These are phyloP conservation scores for Ambrosiella beaveri DNA, from an alignment of 2,329 filamentous ascomycete genomes.

Conservation along the genomic window DNA sequence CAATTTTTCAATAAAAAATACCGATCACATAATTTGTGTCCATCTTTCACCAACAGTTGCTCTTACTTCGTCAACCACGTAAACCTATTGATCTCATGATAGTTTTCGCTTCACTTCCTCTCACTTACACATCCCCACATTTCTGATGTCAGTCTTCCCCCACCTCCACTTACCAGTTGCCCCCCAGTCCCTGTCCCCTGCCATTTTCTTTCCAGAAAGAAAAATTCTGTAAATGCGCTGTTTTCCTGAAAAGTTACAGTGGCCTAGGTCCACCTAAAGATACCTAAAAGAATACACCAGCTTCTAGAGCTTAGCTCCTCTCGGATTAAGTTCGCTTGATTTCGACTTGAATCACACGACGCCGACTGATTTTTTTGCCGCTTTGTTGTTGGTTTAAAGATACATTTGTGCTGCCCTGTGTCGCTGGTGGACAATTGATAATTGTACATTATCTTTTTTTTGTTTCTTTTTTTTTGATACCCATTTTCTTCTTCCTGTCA, in stretches of 20 bases:
- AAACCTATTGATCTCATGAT: background rate
- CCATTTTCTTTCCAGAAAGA: background rate
- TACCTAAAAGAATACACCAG: background rate
- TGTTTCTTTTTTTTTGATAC: too few relatives aligned
- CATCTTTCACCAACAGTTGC: background rate
- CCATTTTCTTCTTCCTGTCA: background rate
- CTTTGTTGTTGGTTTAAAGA: too few relatives aligned
- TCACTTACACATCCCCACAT: background rate
- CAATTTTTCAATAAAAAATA: background rate
- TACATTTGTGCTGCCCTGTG: too few relatives aligned
- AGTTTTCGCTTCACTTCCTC: too few relatives aligned
- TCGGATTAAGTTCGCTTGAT: background rate
- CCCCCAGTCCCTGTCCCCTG: background rate
- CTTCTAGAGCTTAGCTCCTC: background rate
- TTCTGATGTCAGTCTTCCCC: background rate
- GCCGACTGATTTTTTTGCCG: too few relatives aligned
- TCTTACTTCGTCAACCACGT: background rate
- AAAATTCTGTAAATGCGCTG: background rate
- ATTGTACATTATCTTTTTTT: too few relatives aligned
- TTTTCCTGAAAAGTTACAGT: too few relatives aligned
- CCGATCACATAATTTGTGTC: background rate
- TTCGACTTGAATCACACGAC: background rate
- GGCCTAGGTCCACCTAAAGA: too few relatives aligned
- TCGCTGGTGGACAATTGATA: too few relatives aligned
- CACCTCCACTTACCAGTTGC: background rate